Conservation (phyloP, 208 protist species). For the Porcisia hertigi region DNA sequence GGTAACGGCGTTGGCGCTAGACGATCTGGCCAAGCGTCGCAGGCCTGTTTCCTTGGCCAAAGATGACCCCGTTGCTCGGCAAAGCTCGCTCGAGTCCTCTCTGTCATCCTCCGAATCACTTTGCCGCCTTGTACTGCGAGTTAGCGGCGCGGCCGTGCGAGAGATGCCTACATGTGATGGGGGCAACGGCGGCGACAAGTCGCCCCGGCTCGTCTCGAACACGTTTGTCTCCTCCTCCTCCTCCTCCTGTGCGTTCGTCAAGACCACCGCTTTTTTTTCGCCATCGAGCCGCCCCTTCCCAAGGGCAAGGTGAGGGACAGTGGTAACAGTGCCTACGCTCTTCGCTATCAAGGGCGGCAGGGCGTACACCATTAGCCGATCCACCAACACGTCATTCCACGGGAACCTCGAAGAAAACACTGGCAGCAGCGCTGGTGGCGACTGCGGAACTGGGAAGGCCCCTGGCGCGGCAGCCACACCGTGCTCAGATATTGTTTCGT, state of each 20-base stretch:
- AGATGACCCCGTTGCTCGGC: neutral
- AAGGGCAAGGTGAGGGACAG: neutral
- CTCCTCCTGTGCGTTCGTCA: neutral
- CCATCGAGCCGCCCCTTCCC: too few species aligned
- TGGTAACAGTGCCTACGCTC: neutral
- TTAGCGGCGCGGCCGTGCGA: neutral
- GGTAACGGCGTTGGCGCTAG: neutral
- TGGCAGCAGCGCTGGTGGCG: conserved; percentile 10
- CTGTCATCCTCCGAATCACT: neutral
- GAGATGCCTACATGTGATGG: neutral
- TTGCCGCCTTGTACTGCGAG: neutral
- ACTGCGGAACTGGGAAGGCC: neutral
- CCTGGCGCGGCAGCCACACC: conserved; percentile 3
- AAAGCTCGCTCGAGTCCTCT: neutral
- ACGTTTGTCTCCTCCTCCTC: neutral
- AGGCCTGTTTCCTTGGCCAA: neutral
- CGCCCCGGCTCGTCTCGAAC: neutral
- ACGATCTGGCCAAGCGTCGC: neutral
- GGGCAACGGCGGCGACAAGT: neutral
- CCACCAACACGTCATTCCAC: conserved; percentile 24
- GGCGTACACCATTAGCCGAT: conserved; percentile 19
- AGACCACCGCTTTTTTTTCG: neutral
- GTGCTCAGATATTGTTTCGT: neutral
- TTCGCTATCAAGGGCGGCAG: neutral
- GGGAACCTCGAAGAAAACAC: conserved; percentile 25